Percentiles rank a stretch among this genome's conserved stretches.
Evolutionary conservation across 345 rosid species (phyloP).

Genomic region (Aquilaria yunnanensis): DNA sequence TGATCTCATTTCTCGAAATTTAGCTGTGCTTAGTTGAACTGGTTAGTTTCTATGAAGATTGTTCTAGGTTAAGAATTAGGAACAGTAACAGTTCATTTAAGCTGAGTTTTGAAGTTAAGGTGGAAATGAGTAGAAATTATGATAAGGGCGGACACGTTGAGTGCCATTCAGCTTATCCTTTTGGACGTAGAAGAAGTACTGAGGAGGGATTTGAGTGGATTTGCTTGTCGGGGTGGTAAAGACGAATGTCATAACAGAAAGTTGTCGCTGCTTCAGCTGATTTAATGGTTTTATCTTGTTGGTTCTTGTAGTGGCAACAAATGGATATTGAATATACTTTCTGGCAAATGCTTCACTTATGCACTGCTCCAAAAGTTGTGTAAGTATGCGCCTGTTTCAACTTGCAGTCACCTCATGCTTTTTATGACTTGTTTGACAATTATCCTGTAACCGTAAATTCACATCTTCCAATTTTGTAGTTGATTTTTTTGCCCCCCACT

Average conservation of each 20-base stretch:
- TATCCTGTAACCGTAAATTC: no score
- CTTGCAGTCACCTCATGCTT: not conserved
- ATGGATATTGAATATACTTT: conserved; percentile 99
- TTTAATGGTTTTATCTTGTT: conserved; percentile 1
- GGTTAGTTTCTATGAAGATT: no score
- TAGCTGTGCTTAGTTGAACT: no score
- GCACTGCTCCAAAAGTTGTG: conserved; percentile 99
- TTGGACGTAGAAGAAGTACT: not conserved
- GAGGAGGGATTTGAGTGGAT: not conserved
- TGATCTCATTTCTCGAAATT: conserved; percentile 16
- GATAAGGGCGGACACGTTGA: no score
- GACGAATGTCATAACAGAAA: not conserved
- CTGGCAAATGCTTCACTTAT: conserved; percentile 99
- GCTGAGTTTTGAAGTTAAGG: conserved; percentile 3
- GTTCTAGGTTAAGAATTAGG: conserved; percentile 1
- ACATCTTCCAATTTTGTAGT: no score
- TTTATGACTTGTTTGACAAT: no score
- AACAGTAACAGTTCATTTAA: not conserved
- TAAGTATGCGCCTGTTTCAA: conserved; percentile 30
- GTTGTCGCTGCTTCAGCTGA: not conserved
- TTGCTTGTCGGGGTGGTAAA: not conserved
- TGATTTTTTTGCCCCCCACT: no score
- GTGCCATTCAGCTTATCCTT: no score
- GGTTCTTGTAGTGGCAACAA: conserved; percentile 88
- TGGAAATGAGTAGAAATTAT: no score